Conservation (phyloP, 306 rosid species). For the Hippophae rhamnoides region DNA sequence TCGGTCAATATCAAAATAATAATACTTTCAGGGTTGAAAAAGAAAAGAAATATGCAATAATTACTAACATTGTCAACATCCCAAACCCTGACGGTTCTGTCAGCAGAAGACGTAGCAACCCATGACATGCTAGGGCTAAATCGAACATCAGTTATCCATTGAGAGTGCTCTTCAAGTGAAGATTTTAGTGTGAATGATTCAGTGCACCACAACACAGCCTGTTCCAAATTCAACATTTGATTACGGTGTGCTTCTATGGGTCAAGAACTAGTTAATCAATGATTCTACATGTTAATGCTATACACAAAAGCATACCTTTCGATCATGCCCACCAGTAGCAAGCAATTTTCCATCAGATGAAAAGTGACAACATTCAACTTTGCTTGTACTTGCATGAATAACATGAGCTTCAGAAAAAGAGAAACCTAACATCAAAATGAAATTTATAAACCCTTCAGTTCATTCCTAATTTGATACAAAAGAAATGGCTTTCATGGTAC, state of each 20-base stretch:
- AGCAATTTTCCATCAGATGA: constrained; percentile 80
- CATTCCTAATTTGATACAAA: neutral
- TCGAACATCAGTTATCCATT: constrained; percentile 66
- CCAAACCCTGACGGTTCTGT: constrained; percentile 79
- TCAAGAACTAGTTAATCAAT: neutral
- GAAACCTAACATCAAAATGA: constrained; percentile 29
- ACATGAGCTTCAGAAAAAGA: constrained; percentile 36
- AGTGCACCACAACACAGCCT: constrained; percentile 79
- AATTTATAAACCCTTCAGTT: constrained; percentile 15
- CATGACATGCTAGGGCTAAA: constrained; percentile 53
- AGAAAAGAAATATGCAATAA: neutral
- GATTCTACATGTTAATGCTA: constrained; percentile 6
- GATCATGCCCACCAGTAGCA: constrained; percentile 81
- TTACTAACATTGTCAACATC: constrained; percentile 63
- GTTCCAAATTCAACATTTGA: constrained; percentile 20
- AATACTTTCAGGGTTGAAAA: neutral
- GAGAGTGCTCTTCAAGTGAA: constrained; percentile 63
- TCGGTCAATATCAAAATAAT: neutral
- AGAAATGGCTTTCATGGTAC: too few relatives aligned
- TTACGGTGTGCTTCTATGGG: constrained; percentile 1
- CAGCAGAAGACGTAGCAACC: constrained; percentile 82
- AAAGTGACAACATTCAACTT: constrained; percentile 76
- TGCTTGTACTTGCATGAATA: constrained; percentile 42
- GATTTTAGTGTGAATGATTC: constrained; percentile 42
- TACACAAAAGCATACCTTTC: constrained; percentile 39